Base-by-base conservation (phyloP, 225 moss, liverwort and hornwort species). In the Anthoceros angustus region DNA sequence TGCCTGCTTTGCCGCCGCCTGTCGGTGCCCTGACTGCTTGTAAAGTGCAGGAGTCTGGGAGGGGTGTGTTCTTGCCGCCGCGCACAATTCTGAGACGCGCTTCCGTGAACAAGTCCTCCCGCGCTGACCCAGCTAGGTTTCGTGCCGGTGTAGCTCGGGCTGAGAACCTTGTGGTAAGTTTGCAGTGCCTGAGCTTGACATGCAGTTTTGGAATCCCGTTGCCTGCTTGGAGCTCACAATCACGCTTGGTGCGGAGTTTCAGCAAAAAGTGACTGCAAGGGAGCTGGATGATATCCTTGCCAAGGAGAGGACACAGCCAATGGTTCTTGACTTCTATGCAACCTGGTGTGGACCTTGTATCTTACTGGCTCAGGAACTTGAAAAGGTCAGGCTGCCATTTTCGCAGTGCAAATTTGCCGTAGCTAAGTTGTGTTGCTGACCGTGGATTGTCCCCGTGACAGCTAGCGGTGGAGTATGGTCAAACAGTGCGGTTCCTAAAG, bases 301-400 rank as follows among this genome's bases (percentile, higher is more conserved):
- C 18, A 80, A 80, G 62, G 84, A 86, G 69, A 82, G 95, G 72
- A 86, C 71, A 40, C 84, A 80, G 38, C 95, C 95, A 11, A 84
- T 98, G 88, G 91, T 98, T 42, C 86, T 98, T 10, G 95, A 98
- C 65, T 98, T 98, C 48, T 98, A 98, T 71, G 95, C 92, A 0
- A 98, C 95, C 24, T 98, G 95, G 95, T 98, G 95, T 77, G 95
- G 95, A 3, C 95, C 95, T 4, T 98, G 95, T 73, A 88, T 92
- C 62, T 71, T 98, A 64, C 86, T 98, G 46, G 95, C 95, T 67
- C 92, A 98, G 70, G 83, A 98, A 66, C 77, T 98, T 65, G 95
- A 98, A 78, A 73, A 74, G 88, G 95, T 98, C 63, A 61, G 68
- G 72, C 12, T 9, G 23, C 38, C 6, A n/a, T 38, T 25, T 66